Base-by-base conservation (phyloP, 495 filamentous ascomycete species). In the Aspergillus cavernicola region DNA sequence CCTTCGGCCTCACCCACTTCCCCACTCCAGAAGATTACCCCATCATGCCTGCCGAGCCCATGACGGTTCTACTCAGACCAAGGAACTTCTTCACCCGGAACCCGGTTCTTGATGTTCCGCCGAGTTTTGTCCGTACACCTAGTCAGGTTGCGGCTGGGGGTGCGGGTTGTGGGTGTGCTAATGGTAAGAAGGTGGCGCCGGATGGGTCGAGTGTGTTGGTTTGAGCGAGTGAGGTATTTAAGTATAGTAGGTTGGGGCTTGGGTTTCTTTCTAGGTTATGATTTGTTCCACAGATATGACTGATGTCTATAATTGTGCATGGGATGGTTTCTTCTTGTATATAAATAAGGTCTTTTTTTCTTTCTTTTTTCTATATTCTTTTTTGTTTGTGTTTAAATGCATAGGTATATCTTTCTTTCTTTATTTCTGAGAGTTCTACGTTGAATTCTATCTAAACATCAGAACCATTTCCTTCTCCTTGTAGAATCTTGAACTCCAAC, bases 21-120 rank as follows among this genome's bases (percentile, higher is more conserved):
- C 92, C 92, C 0, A 70, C 89, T 1, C 91, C 91, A 0, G 92
- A 97, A 63, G 92, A 97, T 66, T 97, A 88, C 71, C 92, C 92
- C 26, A 78, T 97, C 60, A 97, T 97, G 92, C 92, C 91, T 2
- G 88, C 86, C 0, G 90, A 95, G 74, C 87, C 88, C 0, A 91
- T 96, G 82, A 90, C 84, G 6, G 64, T 96, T 59, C 73, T 96
- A 20, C 74, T 97, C 38, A 74, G 91, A 38, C 92, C 92, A 4
- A 76, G 91, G 16, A 83, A 96, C 73, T 97, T 96, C 78, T 96
- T 96, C 68, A 68, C 78, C 16, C 78, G 82, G 39, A 97, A 95
- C 62, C 92, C 92, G 10, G 89, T 83, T 6, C 67, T 97, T 56
- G 90, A 97, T 71, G 90, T 97, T 3, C 86, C 85, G 56, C 90